Evolutionary conservation across 805 yeast genomes (phyloP).

Genomic region (Candida glaebosa): DNA sequence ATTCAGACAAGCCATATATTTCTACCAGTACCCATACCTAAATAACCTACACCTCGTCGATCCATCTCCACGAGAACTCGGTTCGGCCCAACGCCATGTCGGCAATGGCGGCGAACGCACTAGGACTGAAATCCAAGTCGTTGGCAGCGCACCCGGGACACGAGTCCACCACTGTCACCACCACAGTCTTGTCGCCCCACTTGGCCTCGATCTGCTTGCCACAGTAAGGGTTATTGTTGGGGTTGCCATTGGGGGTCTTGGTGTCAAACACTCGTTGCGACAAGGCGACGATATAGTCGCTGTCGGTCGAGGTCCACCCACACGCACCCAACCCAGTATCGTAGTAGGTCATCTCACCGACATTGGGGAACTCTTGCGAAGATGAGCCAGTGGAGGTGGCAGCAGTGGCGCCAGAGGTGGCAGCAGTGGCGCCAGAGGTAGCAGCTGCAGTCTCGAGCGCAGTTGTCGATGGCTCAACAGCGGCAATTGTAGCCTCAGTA

Average conservation of each 20-base stretch:
- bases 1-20: no score
- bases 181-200: slow-evolving; percentile 49
- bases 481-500: slow-evolving; percentile 5
- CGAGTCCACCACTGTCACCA: slow-evolving; percentile 54
- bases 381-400: slow-evolving; percentile 11
- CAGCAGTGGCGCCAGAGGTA: slow-evolving; percentile 6
- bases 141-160: slow-evolving; percentile 52
- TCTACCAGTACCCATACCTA: no score
- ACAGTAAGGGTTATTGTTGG: slow-evolving; percentile 48
- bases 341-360: slow-evolving; percentile 52
- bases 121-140: slow-evolving; percentile 59
- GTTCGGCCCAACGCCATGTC: slow-evolving; percentile 52
- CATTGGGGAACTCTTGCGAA: slow-evolving; percentile 7
- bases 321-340: slow-evolving; percentile 51
- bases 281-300: slow-evolving; percentile 54
- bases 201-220: slow-evolving; percentile 48
- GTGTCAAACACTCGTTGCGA: slow-evolving; percentile 39
- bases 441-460: slow-evolving; percentile 7
- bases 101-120: slow-evolving; percentile 53
- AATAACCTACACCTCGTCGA: neutral
- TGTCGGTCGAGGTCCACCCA: slow-evolving; percentile 42
- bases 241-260: slow-evolving; percentile 28
- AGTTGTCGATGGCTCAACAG: no score
- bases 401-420: slow-evolving; percentile 9
- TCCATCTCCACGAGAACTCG: slow-evolving; percentile 50